Evolutionary conservation across 2,329 filamentous ascomycete genomes (phyloP).

Genomic region (Ophiostoma australiae): DNA sequence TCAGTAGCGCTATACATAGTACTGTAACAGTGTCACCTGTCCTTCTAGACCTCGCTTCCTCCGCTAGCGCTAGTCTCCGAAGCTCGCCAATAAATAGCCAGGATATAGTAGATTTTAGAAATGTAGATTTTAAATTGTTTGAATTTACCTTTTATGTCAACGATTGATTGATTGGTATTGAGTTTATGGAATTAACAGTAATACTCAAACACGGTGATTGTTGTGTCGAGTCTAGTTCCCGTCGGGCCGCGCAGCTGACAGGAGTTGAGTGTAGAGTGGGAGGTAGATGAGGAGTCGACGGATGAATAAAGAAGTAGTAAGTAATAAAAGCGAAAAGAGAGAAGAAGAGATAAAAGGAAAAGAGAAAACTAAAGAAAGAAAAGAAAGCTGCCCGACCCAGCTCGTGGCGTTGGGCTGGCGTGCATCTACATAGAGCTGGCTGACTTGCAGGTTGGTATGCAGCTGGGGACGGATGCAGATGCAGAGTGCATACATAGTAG

Average conservation of each 20-base stretch:
- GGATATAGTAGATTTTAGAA: not conserved
- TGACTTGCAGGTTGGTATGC: conserved; percentile 6
- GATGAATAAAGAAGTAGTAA: not conserved
- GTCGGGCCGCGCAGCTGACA: conserved; percentile 1
- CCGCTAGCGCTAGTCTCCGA: not conserved
- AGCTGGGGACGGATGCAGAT: not conserved
- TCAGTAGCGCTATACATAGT: not conserved
- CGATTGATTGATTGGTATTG: not conserved
- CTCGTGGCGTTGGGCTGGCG: conserved; percentile 7
- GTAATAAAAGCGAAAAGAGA: not conserved
- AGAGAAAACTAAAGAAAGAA: not conserved
- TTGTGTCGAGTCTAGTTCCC: not conserved
- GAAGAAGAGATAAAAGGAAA: not conserved
- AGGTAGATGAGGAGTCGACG: too few species aligned
- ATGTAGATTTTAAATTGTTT: too few species aligned
- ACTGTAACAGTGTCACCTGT: not conserved
- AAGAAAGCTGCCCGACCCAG: not conserved
- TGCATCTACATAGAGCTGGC: not conserved
- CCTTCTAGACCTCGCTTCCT: not conserved
- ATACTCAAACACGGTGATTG: not conserved
- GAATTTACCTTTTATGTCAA: too few species aligned
- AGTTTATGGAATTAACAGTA: too few species aligned
- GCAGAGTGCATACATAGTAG: too few species aligned
- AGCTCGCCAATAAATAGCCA: not conserved
- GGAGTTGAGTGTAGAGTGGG: too few species aligned